Evolutionary conservation across 164 flowering plant species (phyloP), one percentile per base, ranked within the genome.

Genomic region (Euptelea pleiosperma): DNA sequence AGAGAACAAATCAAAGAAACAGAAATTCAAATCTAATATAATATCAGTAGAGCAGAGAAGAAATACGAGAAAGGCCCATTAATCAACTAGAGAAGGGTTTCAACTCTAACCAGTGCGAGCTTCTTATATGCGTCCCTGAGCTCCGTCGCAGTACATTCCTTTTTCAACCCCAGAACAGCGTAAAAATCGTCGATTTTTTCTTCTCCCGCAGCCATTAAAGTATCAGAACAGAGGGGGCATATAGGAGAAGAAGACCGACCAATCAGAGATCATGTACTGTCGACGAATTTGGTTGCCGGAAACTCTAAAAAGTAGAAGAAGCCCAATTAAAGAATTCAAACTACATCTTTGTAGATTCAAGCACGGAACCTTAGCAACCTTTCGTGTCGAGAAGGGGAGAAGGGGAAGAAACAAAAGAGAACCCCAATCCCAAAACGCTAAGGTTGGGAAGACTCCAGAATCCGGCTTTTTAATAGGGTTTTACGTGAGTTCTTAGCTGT

Each of bases 71-170:
- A n/a, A n/a, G n/a, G n/a, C n/a, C n/a, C n/a, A n/a, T n/a, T n/a
- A n/a, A n/a, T n/a, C n/a, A n/a, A n/a, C n/a, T n/a, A n/a, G n/a
- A n/a, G n/a, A 43, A 44, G 24, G 21, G 21, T 5, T 16, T 45
- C 39, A 3, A 31, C 11, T 61, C 87, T 72, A 31, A 91, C 98
- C 92, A 87, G 56, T 0, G 98, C 98, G 35, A 92, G 90, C 53
- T 77, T 84, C 86, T 87, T 92, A 63, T 92, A 92, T 6, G 96
- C 91, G 51, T 60, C 71, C 49, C 75, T 67, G 37, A 92, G 82
- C 60, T 92, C 96, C 15, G 78, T 36, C 0, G 70, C 58, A 3
- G 91, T 63, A 73, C 95, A 92, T 66, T 87, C 89, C 73, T 86
- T 92, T 47, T 74, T 65, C 79, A 92, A 59, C 34, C 96, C 98